Evolutionary conservation across 2,329 filamentous ascomycete genomes (phyloP).

Genomic region (Fusarium palustre): DNA sequence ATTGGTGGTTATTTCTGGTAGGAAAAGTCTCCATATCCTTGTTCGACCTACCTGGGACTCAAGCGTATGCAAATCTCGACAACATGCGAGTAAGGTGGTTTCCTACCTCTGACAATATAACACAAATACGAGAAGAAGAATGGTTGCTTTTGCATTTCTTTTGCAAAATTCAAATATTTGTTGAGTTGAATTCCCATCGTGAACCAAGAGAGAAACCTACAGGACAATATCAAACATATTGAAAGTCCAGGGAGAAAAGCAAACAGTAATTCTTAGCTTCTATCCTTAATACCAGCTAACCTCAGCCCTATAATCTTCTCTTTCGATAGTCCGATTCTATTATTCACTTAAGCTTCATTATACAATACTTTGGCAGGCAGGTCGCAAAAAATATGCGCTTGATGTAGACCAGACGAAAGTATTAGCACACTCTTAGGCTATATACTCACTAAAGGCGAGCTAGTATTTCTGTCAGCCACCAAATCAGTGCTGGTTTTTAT

Average conservation of each 20-base stretch:
- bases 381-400: too few relatives aligned
- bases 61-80: neutral
- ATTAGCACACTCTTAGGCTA: too few relatives aligned
- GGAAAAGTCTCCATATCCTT: neutral
- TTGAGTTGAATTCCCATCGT: neutral
- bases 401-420: too few relatives aligned
- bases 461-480: too few relatives aligned
- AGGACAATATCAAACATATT: neutral
- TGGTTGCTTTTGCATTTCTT: too few relatives aligned
- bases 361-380: too few relatives aligned
- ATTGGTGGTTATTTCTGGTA: conserved; percentile 3
- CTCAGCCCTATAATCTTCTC: neutral
- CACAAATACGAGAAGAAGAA: neutral
- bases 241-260: neutral
- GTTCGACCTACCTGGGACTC: conserved; percentile 5
- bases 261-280: fast-evolving
- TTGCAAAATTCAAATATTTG: fast-evolving
- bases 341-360: neutral
- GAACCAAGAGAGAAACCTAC: neutral
- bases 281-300: neutral
- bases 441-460: too few relatives aligned
- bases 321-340: neutral
- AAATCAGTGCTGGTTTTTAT: too few relatives aligned
- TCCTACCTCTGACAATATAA: neutral
- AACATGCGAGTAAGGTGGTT: neutral